Evolutionary conservation across 2,329 filamentous ascomycete genomes (phyloP), one percentile per base, ranked within the genome.

Genomic region (Myriosclerotinia scirpicola): DNA sequence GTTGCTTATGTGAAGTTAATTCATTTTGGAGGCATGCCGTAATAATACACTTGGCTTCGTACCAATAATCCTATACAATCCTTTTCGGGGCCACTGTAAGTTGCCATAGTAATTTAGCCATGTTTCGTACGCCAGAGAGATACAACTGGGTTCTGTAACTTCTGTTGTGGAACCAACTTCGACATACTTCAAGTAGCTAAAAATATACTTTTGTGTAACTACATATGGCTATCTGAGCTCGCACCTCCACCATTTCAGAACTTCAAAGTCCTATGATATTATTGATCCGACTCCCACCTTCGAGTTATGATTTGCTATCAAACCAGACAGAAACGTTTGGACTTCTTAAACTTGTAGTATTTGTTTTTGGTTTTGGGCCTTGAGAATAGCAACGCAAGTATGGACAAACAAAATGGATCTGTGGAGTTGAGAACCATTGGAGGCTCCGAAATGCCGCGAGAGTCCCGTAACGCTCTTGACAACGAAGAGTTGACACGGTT

Each of bases 401-500:
- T 58, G 54, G n/a, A 26, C 22, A 58, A 58, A 40, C 54, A 58
- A 58, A 42, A 38, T 26, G 54, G 22, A 58, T 26, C 22, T 6
- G 54, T 58, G n/a, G 54, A 59, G 14, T 7, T 59, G 36, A 46
- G 36, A 44, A 59, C 55, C 1, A 59, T 59, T 12, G 55, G 55
- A 9, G 55, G 55, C 20, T 46, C 55, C 5, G 55, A 58, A n/a
- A 40, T 58, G n/a, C 54, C 54, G n/a, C 54, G 14, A 30, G 54
- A 59, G 14, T 59, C 38, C 38, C 3, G 22, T 26, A 46, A 44
- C 4, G n/a, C 20, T 59, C 36, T 14, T 9, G 60, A 64, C 50
- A 64, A 64, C 30, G 50, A 54, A 44, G 50, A 53, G 34, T 22
- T 64, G 22, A 30, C 60, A 64, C 7, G 60, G 20, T 20, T 54